Base-by-base conservation (phyloP, 2,329 filamentous ascomycete genomes). In the Capronia americana region DNA sequence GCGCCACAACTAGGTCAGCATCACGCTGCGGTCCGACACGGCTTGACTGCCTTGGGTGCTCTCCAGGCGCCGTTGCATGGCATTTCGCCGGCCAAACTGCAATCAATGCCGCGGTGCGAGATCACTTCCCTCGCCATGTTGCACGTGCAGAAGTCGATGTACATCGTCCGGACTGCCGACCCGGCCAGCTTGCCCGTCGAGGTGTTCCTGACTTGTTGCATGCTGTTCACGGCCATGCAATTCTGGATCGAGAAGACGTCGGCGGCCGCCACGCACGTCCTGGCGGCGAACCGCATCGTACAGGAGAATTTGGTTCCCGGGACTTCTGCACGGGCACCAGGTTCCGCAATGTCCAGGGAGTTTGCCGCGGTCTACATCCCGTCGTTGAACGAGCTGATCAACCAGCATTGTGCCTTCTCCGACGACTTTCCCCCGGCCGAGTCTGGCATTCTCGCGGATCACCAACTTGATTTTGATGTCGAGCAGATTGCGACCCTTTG, bases 211-310 rank as follows among this genome's bases (percentile, higher is more conserved):
- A 57, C 63, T 12, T 65, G 63, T 38, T 65, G 63, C 24, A n/a
- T 65, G 26, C 51, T 65, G 30, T 65, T 65, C 44, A 20, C 53
- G 44, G 63, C 63, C 28, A 30, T 61, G 51, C 38, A 61, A 51
- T 57, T 65, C 46, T 65, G 63, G 58, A 62, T 56, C 10, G 58
- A 61, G 53, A 65, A 58, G 63, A 61, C 63, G 2, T 50, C 57
- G n/a, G 51, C 54, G 8, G 59, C 48, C 5, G 12, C 48, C 23
- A 38, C 60, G 17, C 63, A 65, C 54, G 55, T 62, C 10, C 20
- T 65, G 34, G 63, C 63, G 14, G 63, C 63, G 20, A 41, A 65
- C 46, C 57, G 57, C 11, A 65, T 65, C 30, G n/a, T 65, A 26
- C 34, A 57, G 17, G 63, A 61, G n/a, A 61, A 41, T 12, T n/a